A percentile compares a stretch with the other conserved stretches of the same genome.
These are phyloP conservation scores for Penicillium vulpinum DNA, from an alignment of 2,329 filamentous ascomycete genomes.

Conservation along the genomic window DNA sequence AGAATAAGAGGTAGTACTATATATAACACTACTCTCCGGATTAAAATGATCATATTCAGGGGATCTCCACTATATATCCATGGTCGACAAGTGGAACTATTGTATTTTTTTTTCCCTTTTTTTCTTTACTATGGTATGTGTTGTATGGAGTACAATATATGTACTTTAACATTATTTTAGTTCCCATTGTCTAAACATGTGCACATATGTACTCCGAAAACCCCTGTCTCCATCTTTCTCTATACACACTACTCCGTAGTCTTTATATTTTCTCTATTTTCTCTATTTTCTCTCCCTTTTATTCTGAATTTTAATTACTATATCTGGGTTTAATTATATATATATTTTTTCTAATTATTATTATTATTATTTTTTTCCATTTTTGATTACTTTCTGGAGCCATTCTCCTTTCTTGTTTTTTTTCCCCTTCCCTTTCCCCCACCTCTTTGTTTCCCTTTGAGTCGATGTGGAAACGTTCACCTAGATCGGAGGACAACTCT, in stretches of 20 bases:
- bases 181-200: too few relatives aligned
- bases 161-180: too few relatives aligned
- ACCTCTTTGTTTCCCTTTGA: slow-evolving; percentile 19
- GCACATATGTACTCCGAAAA: too few relatives aligned
- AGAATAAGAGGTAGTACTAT: too few relatives aligned
- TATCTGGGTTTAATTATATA: neutral
- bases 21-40: too few relatives aligned
- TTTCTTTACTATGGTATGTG: too few relatives aligned
- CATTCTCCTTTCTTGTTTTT: slow-evolving; percentile 12
- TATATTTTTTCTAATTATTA: neutral
- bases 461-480: slow-evolving; percentile 45
- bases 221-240: too few relatives aligned
- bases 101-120: neutral
- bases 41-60: too few relatives aligned
- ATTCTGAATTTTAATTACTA: too few relatives aligned
- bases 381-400: slow-evolving; percentile 3
- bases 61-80: slow-evolving; percentile 4
- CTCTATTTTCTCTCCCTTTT: neutral
- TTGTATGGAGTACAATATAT: too few relatives aligned
- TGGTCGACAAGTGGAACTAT: slow-evolving; percentile 8
- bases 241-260: too few relatives aligned
- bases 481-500: slow-evolving; percentile 42
- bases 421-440: slow-evolving; percentile 11
- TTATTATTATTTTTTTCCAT: neutral
- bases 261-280: neutral